phyloP scores from a whole-genome alignment of 2,329 filamentous ascomycete genomes.

The Neonectria magnoliae region DNA sequence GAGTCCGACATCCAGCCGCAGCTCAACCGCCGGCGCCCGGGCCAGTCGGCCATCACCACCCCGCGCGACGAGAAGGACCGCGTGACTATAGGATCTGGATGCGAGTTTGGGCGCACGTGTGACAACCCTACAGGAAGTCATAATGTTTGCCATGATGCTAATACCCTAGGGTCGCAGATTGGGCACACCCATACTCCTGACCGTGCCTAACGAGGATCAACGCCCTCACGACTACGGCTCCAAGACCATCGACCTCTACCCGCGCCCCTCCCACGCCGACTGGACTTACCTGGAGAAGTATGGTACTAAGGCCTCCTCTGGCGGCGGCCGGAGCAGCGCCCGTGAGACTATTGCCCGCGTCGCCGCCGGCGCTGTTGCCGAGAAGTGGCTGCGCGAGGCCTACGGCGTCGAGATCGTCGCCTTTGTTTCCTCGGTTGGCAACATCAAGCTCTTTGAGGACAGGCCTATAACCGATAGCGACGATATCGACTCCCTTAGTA shows the following conservation, averaged over 20 bases:
- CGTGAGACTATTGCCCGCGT: conserved; percentile 93
- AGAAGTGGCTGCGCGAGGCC: conserved; percentile 84
- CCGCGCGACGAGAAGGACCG: conserved; percentile 90
- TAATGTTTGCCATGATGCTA: conserved; percentile 33
- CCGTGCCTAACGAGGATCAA: conserved; percentile 91
- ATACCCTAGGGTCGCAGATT: conserved; percentile 50
- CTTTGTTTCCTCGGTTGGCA: conserved; percentile 86
- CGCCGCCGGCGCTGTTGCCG: conserved; percentile 87
- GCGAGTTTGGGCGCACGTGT: conserved; percentile 83
- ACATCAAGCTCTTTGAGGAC: conserved; percentile 72
- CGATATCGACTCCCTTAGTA: conserved; percentile 61
- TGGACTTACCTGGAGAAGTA: conserved; percentile 98
- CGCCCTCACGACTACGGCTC: conserved; percentile 89
- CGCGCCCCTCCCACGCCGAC: conserved; percentile 90
- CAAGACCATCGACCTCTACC: conserved; percentile 88
- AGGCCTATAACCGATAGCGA: conserved; percentile 77
- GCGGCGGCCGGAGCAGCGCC: conserved; percentile 87
- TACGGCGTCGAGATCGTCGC: conserved; percentile 91
- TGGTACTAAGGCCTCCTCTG: conserved; percentile 87
- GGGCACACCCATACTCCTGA: conserved; percentile 87
- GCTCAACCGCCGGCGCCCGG: conserved; percentile 15
- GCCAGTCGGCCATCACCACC: conserved; percentile 56
- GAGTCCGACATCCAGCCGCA: conserved; percentile 12
- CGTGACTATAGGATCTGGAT: conserved; percentile 91
- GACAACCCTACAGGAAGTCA: conserved; percentile 32